Percentiles rank a stretch among this genome's conserved stretches.
Evolutionary conservation across 164 flowering plant genomes (phyloP).

Genomic region (Macadamia tetraphylla): DNA sequence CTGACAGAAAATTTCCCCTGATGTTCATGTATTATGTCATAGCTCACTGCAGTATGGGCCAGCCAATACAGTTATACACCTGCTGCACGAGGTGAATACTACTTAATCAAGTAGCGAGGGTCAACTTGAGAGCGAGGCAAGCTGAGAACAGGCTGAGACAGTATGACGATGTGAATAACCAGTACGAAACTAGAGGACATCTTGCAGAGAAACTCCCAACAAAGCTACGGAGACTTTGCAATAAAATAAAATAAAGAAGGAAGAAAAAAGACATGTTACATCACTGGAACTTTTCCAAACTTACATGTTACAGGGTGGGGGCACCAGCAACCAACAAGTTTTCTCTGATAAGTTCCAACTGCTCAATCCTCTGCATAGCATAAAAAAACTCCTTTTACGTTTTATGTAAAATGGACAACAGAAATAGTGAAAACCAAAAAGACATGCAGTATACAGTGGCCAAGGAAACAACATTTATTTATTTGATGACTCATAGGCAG

Average conservation of each 20-base stretch:
- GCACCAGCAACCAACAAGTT: background rate
- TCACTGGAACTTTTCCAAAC: conserved; percentile 9
- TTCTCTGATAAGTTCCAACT: background rate
- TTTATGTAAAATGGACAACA: background rate
- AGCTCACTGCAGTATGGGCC: too few relatives aligned
- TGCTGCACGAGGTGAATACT: too few relatives aligned
- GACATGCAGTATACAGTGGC: background rate
- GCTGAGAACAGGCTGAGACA: too few relatives aligned
- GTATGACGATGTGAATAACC: too few relatives aligned
- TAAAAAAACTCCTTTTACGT: background rate
- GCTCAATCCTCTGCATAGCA: background rate
- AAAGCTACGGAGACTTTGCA: background rate
- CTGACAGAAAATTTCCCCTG: too few relatives aligned
- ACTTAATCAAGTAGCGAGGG: too few relatives aligned
- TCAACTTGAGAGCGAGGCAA: too few relatives aligned
- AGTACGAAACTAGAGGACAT: too few relatives aligned
- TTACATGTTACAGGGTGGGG: conserved; percentile 23
- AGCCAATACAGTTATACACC: too few relatives aligned
- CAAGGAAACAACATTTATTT: background rate
- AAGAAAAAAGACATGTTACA: background rate
- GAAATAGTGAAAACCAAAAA: background rate
- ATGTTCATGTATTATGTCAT: too few relatives aligned
- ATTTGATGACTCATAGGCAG: background rate
- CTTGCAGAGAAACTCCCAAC: background rate
- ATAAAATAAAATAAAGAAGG: too few relatives aligned